Base-by-base conservation (phyloP, 495 filamentous ascomycete genomes). In the Echria macrotheca region DNA sequence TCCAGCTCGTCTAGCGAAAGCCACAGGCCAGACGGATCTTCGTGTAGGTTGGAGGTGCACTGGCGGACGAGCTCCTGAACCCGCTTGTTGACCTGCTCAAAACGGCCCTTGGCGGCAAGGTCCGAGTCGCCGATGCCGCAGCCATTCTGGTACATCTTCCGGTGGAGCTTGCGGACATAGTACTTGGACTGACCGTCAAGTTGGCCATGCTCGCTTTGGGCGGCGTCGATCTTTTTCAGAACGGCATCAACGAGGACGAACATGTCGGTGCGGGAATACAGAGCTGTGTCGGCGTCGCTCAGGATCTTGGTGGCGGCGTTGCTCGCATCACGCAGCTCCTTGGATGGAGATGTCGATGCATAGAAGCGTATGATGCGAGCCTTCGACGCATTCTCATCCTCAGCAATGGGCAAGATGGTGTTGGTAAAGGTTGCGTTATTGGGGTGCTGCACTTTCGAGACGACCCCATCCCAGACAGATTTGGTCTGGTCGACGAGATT, bases 271-370 rank as follows among this genome's bases (percentile, higher is more conserved):
- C 42, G 42, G n/a, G 42, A 44, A 26, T 19, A 44, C 15, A 44
- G 15, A 5, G 17, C 24, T 8, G 42, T 15, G 3, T 32, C 42
- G 25, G 25, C 42, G n/a, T 44, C n/a, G 25, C 21, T 44, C 14
- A 44, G 25, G n/a, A 44, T 14, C 26, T 2, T 44, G 14, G 42
- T 32, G 12, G 42, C 42, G 12, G 26, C 42, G 25, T 44, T 44
- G 42, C 42, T 44, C 12, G 42, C 42, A 19, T 44, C 42, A 15
- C 42, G 42, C n/a, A 44, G n/a, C 25, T 44, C 42, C 42, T 44
- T 44, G 1, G 25, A 44, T 3, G 42, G 42, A 12, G 42, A 44
- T 4, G 42, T 31, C 7, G 42, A 44, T 29, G 42, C 42, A 26
- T 44, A 44, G 17, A 44, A 44, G 11, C 42, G 42, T 15, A 44